Base-by-base conservation (phyloP, 495 filamentous ascomycete species). In the Penicillium canescens region DNA sequence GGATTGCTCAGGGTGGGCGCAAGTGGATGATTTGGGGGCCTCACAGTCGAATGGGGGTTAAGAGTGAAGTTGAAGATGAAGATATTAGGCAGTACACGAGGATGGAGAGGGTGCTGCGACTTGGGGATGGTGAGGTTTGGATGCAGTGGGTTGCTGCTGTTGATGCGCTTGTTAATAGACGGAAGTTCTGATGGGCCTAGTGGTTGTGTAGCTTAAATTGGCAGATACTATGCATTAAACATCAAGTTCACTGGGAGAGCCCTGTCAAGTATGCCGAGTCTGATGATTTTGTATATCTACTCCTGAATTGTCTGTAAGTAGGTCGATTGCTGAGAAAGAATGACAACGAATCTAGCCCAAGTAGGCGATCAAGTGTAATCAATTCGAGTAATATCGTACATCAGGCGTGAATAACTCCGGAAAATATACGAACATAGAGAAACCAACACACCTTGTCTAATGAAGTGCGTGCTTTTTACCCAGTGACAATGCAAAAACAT, bases 11-110 rank as follows among this genome's bases (percentile, higher is more conserved):
- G 1, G 23, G 42, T 12, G n/a, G 55, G 0, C 24, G n/a, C 10
- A 53, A 35, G 18, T 70, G 65, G 65, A 70, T 64, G 55, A 50
- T 68, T 6, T 68, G 67, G 67, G 67, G 65, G 0, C 62, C 49
- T 20, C 16, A 51, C 28, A 54, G 52, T 41, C 37, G 35, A 8
- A 50, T 50, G 1, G 21, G 34, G 18, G 16, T 66, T 28, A 66
- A 60, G 23, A 56, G n/a, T 24, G 67, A 70, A 40, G 46, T 34
- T 8, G 59, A 60, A 12, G 65, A 70, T 53, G 48, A 70, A 35
- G 44, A 39, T 2, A 40, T 37, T 20, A 52, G 68, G 5, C 35
- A 50, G 1, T 70, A 68, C 49, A 21, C 36, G 9, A 57, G 62
- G 1, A 70, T 70, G 48, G 51, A 59, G n/a, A 46, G 37, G 42